Evolutionary conservation across 2,329 filamentous ascomycete species (phyloP), one percentile per base, ranked within the genome.

Genomic region (Fragosphaeria purpurea): DNA sequence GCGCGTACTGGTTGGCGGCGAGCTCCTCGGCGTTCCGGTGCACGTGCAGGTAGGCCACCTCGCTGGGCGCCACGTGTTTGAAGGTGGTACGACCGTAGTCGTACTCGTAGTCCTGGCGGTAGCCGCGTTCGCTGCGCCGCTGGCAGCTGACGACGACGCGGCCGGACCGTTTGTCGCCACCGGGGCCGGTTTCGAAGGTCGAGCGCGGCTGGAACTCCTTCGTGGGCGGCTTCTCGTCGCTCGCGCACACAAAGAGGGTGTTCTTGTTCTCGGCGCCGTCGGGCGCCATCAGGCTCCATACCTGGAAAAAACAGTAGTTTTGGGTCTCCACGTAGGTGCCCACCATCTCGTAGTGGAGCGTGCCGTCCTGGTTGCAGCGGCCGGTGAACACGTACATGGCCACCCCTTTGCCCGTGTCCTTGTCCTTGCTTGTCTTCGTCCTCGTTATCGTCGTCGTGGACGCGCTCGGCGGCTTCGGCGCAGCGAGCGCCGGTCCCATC

Each of bases 11-110:
- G 44, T 54, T 51, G 37, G 42, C 11, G 3, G 34, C 7, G 11
- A 54, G 46, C 5, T 37, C 7, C 8, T 40, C 13, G 9, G 42
- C 50, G 10, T 41, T 32, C 11, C 6, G 6, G 7, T 44, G 50
- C 31, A 51, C 9, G 9, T 51, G 53, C 5, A 56, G 48, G 31
- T 56, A 56, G 6, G 54, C 54, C 6, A 52, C 47, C n/a, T 50
- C 48, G 3, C 30, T 6, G 9, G n/a, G 5, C 9, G 11, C 33
- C n/a, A n/a, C 34, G 7, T 34, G 31, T n/a, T 32, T 12, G 11
- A 31, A 39, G 7, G 13, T 39, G 22, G 22, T 22, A 22, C 22
- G 22, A 22, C 22, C 22, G 22, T 22, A 22, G 22, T 22, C 22
- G 22, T 22, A 22, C 22, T 22, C 22, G 22, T 22, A 22, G 22